These are phyloP conservation scores for Chlorella sp. DNA, from an alignment of 139 green algal species.

Conservation along the genomic window DNA sequence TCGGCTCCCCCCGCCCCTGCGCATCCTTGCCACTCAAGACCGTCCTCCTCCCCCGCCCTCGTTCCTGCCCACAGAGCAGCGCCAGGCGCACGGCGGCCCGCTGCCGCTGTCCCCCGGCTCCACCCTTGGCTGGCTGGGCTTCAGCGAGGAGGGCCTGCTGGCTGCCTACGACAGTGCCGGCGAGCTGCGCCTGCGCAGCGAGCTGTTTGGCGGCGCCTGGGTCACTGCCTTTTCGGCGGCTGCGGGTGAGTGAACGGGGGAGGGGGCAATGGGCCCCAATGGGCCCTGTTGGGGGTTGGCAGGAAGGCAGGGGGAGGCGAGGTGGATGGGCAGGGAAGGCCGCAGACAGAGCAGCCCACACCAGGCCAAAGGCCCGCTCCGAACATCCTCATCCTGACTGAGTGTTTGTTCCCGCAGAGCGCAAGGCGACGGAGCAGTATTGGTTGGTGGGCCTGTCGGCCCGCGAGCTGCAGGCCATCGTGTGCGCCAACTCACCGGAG, in stretches of 20 bases:
- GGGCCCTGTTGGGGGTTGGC: no score
- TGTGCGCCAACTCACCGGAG: constrained; percentile 54
- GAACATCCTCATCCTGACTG: no score
- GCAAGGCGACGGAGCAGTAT: constrained; percentile 66
- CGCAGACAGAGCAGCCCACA: no score
- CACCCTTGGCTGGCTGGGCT: constrained; percentile 83
- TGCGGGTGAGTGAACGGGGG: neutral
- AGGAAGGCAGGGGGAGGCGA: no score
- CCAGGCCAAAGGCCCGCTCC: no score
- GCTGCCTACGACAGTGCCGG: constrained; percentile 73
- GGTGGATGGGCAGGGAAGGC: no score
- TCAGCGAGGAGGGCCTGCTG: constrained; percentile 74
- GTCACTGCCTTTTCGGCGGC: constrained; percentile 63
- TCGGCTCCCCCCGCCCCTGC: no score
- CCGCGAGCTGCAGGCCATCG: constrained; percentile 74
- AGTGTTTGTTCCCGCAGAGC: no score
- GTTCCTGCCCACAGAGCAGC: constrained; percentile 8
- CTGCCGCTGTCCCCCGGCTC: constrained; percentile 67
- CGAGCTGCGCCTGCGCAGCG: constrained; percentile 51
- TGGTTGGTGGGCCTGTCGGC: constrained; percentile 71
- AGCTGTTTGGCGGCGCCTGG: constrained; percentile 82
- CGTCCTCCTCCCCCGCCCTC: neutral
- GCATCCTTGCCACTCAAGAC: no score
- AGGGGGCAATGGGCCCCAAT: no score
- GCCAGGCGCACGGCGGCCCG: constrained; percentile 34